Evolutionary conservation across 2,329 filamentous ascomycete species (phyloP), one percentile per base, ranked within the genome.

Genomic region (Pseudocercospora fuligena): DNA sequence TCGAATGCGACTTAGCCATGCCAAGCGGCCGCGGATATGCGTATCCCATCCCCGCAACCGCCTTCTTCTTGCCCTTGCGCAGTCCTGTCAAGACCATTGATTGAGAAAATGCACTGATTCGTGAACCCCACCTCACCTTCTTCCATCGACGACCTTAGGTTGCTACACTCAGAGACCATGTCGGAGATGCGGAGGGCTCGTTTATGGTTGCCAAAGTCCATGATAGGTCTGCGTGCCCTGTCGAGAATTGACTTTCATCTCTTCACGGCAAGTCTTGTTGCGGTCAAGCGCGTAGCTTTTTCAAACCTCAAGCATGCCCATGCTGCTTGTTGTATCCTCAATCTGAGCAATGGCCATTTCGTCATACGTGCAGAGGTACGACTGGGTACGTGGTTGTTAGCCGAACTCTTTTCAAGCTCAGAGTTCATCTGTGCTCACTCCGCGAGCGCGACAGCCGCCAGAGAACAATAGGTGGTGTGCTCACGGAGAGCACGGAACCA

Each of bases 401-500:
- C 19, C 12, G 23, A 51, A 23, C 19, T 25, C 21, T 51, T 27
- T 27, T 51, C 47, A 51, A 16, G 47, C 47, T 51, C 47, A 51
- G 25, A 27, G 19, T 51, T 25, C 47, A 27, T 27, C 47, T 7
- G 19, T 51, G 47, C 19, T 25, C 21, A n/a, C 51, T 56, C 27
- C 51, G 27, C 51, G 51, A 33, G 51, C 51, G 23, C 27, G 51
- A 56, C 25, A 56, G 51, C 51, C 51, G 23, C 51, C 51, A 56
- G 25, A 25, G 27, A 19, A 56, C 27, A 56, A 8, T 6, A 8
- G n/a, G 16, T 43, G 40, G 40, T 43, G 40, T 43, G 40, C 19
- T 43, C 16, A n/a, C 40, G 40, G 40, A 19, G 40, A 43, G 16
- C 40, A 43, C 16, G 40, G n/a, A 43, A 43, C 40, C 16, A 43